Base-by-base conservation (phyloP, 805 yeast species). In the Suhomyces pyralidae region DNA sequence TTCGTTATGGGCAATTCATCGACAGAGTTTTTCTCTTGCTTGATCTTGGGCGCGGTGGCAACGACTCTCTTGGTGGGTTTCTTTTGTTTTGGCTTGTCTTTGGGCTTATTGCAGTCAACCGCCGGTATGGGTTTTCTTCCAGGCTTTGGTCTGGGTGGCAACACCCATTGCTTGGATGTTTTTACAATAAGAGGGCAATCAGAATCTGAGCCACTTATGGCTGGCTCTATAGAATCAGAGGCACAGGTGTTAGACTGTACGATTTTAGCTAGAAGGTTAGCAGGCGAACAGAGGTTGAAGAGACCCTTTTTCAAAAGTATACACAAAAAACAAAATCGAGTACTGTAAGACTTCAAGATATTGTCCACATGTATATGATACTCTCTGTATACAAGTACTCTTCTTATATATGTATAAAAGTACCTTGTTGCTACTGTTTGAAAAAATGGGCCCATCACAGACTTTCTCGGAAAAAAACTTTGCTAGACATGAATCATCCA, bases 101-200 rank as follows among this genome's bases (percentile, higher is more conserved):
- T 47, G 15, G 42, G 48, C 47, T 44, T 51, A 24, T 25, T 24
- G 5, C 50, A 28, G 36, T 53, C 51, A 30, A 52, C 49, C 36
- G 50, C 51, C 17, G 51, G 32, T 22, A 55, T 48, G 34, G 84
- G 84, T 58, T 81, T 82, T 48, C 85, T 70, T 19, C 88, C 88
- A 0, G 88, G 88, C 58, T 88, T 85, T 24, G 96, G 94, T 58
- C 94, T 76, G 9, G 96, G 96, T 2, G 96, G 96, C 28, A 88
- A 71, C 7, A 86, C 91, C 92, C 94, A 90, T 62, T 83, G 84
- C 62, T 86, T 86, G 49, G 91, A 85, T 1, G 93, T 85, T 59
- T 78, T 82, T 50, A 62, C 67, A 51, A 48, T 52, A 26, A 50
- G 46, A 9, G 55, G 55, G 20, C 46, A 51, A n/a, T 36, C 40